phyloP scores from a whole-genome alignment of 1,139 yeast genomes.

The Magnusiomyces ingens region DNA sequence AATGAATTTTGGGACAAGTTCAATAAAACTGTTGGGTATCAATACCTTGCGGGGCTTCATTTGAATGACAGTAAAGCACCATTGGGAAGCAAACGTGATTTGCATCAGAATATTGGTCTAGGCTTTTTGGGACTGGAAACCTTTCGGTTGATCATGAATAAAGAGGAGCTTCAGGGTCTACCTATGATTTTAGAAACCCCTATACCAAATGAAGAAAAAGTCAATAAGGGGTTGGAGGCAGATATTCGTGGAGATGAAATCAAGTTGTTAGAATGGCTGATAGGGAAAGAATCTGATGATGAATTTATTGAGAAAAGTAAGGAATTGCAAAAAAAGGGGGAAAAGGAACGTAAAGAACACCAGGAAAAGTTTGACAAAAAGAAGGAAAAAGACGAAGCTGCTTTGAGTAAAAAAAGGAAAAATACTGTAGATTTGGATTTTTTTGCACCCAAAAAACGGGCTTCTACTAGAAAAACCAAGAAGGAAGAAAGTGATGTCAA shows the following conservation, averaged over 20 bases:
- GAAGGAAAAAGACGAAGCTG: conserved; percentile 13
- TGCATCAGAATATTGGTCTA: conserved; percentile 82
- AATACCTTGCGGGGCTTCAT: conserved; percentile 76
- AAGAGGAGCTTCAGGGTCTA: conserved; percentile 49
- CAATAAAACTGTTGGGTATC: conserved; percentile 63
- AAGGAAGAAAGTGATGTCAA: no score
- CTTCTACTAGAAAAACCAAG: no score
- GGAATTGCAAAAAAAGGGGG: conserved; percentile 42
- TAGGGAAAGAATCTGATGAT: conserved; percentile 49
- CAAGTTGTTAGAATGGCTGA: conserved; percentile 56
- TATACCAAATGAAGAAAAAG: conserved; percentile 42
- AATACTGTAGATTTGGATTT: background rate
- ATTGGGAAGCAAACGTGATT: conserved; percentile 78
- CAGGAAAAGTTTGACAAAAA: conserved; percentile 27
- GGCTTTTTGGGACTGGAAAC: conserved; percentile 87
- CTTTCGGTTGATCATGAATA: conserved; percentile 71
- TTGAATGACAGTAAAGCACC: conserved; percentile 95
- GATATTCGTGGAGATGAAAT: conserved; percentile 74
- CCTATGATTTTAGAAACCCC: conserved; percentile 95
- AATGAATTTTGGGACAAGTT: conserved; percentile 65
- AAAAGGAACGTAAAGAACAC: conserved; percentile 28
- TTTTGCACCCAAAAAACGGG: background rate
- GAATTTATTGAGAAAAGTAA: conserved; percentile 41
- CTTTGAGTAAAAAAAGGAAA: background rate
- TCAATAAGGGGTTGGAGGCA: conserved; percentile 30